Evolutionary conservation across 78 protist genomes (phyloP), one percentile per base, ranked within the genome.

Genomic region (Polysphondylium violaceum): DNA sequence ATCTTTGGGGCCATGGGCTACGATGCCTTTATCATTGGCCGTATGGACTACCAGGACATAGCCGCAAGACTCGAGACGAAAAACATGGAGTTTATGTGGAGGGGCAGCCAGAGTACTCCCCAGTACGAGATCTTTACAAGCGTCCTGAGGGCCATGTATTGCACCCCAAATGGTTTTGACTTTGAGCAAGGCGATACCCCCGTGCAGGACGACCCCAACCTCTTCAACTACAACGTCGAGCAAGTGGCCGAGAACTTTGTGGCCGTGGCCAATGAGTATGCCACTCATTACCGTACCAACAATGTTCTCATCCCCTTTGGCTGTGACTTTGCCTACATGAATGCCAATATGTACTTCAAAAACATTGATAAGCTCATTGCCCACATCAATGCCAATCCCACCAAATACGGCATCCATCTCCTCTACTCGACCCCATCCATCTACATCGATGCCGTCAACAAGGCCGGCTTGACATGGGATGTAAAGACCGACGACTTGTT

Each of bases 41-140:
- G 98, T 61, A 97, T 97, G 47, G 98, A 97, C 76, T 91, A 87
- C 43, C 96, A 92, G 68, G 95, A 92, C 74, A 63, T 74, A 14
- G 67, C 3, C 4, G n/a, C 2, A 8, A 81, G 96, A 55, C 25
- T 69, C 9, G 29, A 44, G 21, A 19, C 23, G 25, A 68, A 76
- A 59, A 31, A 58, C 59, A 95, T 92, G 95, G 97, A 87, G 27
- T 74, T 79, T 44, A 68, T 94, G 64, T 94, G 96, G 96, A 69
- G 93, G 47, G 29, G 69, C 2, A 41, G 91, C 23, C 21, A 51
- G 33, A 59, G 64, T 38, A 31, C 21, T 8, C 95, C 95, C 60
- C 25, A 55, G 31, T 64, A 87, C n/a, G 69, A 85, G 27, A 73
- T 93, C n/a, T 96, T 90, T 47, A 92, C 95, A 2, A 76, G 63